phyloP scores from a whole-genome alignment of 2,329 filamentous ascomycete genomes.

The Proliferodiscus dingleyae region DNA sequence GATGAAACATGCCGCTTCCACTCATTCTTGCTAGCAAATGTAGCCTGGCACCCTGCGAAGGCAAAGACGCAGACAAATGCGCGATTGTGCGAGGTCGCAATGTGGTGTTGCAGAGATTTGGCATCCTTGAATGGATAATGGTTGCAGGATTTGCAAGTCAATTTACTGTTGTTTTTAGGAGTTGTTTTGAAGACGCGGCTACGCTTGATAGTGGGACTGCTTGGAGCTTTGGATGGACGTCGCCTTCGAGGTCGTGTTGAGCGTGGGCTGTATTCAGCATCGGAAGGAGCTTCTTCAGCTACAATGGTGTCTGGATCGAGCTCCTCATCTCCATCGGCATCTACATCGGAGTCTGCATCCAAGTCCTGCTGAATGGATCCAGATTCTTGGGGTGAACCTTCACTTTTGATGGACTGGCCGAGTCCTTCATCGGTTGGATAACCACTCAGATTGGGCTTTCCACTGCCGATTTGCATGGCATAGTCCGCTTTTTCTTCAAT shows the following conservation, averaged over 20 bases:
- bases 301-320: slow-evolving; percentile 6
- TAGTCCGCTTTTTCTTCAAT: slow-evolving; percentile 15
- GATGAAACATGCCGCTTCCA: slow-evolving; percentile 87
- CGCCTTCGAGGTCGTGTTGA: slow-evolving; percentile 17
- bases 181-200: slow-evolving; percentile 8
- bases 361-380: not conserved
- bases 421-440: slow-evolving; percentile 22
- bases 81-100: slow-evolving; percentile 44
- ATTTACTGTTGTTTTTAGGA: not conserved
- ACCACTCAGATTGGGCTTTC: not conserved
- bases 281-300: slow-evolving; percentile 12
- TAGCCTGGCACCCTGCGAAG: slow-evolving; percentile 67
- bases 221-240: not conserved
- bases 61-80: slow-evolving; percentile 74
- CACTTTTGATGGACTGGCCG: slow-evolving; percentile 23
- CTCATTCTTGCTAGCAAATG: slow-evolving; percentile 81
- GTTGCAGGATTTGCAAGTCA: slow-evolving; percentile 20
- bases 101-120: slow-evolving; percentile 43
- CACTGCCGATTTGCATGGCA: slow-evolving; percentile 5
- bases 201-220: slow-evolving; percentile 12
- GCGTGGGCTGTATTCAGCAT: slow-evolving; percentile 25
- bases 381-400: slow-evolving; percentile 13
- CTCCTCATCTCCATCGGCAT: slow-evolving; percentile 14
- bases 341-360: slow-evolving; percentile 12
- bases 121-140: slow-evolving; percentile 42